A percentile compares a stretch with the other conserved stretches of the same genome.
Conservation (phyloP, 768 basidiomycete genomes). For the Lentinula aciculospora region DNA sequence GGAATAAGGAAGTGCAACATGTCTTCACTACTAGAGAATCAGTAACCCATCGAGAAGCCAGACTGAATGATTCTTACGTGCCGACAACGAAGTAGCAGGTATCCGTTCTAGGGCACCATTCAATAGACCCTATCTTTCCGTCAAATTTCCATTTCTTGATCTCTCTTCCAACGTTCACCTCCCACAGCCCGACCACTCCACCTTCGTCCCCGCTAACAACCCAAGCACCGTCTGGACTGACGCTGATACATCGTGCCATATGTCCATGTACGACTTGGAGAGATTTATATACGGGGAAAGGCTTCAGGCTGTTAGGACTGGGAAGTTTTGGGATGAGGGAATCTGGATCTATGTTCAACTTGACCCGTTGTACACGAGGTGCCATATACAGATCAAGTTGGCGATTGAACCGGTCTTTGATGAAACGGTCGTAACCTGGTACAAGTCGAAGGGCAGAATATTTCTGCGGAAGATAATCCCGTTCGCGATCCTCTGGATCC, state of each 20-base stretch:
- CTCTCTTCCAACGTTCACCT: conserved; percentile 83
- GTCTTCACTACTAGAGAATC: conserved; percentile 58
- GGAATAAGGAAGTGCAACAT: conserved; percentile 76
- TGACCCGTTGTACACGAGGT: conserved; percentile 80
- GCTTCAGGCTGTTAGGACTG: conserved; percentile 82
- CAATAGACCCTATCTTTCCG: conserved; percentile 73
- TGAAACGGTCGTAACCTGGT: conserved; percentile 86
- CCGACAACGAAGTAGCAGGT: conserved; percentile 74
- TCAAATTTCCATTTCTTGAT: conserved; percentile 83
- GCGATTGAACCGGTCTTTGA: conserved; percentile 89
- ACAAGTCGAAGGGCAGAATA: conserved; percentile 81
- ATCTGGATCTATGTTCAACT: conserved; percentile 88
- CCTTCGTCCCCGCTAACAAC: conserved; percentile 87
- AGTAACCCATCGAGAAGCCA: background rate
- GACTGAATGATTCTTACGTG: conserved; percentile 45
- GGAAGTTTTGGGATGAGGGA: conserved; percentile 93
- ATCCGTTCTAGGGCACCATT: conserved; percentile 91
- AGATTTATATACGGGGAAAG: conserved; percentile 87
- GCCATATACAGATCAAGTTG: conserved; percentile 97
- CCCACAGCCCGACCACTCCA: conserved; percentile 87
- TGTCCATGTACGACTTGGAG: conserved; percentile 66
- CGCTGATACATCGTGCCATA: conserved; percentile 66
- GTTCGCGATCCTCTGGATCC: conserved; percentile 87
- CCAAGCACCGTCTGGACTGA: conserved; percentile 91
- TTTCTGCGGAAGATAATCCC: conserved; percentile 85